Evolutionary conservation across 2,329 filamentous ascomycete genomes (phyloP).

Genomic region (Xylariomycetidae sp.): DNA sequence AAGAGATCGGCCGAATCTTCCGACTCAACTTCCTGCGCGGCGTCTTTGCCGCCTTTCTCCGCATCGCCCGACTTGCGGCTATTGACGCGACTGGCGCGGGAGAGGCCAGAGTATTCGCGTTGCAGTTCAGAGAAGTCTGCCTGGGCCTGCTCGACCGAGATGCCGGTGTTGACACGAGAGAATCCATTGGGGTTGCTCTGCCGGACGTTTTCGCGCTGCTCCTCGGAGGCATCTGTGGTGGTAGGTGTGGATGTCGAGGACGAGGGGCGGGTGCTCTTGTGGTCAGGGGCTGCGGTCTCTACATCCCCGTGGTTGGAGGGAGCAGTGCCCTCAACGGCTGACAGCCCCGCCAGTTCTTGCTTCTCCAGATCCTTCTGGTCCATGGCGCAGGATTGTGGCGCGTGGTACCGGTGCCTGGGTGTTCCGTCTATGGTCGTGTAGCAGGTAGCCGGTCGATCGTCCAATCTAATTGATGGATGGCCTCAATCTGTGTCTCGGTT

Average conservation of each 20-base stretch:
- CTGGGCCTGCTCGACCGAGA: slow-evolving; percentile 62
- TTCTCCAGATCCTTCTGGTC: slow-evolving; percentile 11
- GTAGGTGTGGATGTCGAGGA: slow-evolving; percentile 18
- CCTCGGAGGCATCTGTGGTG: slow-evolving; percentile 24
- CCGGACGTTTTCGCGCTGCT: slow-evolving; percentile 34
- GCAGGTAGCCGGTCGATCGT: neutral
- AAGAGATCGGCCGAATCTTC: slow-evolving; percentile 54
- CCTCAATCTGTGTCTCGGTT: neutral
- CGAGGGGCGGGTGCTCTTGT: slow-evolving; percentile 12
- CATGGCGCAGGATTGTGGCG: slow-evolving; percentile 2
- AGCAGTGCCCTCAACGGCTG: slow-evolving; percentile 2
- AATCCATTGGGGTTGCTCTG: slow-evolving; percentile 44
- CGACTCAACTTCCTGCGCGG: slow-evolving; percentile 32
- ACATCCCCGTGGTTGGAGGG: neutral
- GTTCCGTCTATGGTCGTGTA: neutral
- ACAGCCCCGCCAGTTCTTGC: neutral
- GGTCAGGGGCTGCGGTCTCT: slow-evolving; percentile 7
- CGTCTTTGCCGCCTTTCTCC: slow-evolving; percentile 48
- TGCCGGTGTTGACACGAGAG: slow-evolving; percentile 36
- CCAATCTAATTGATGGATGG: neutral
- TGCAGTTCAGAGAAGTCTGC: slow-evolving; percentile 65
- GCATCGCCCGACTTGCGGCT: slow-evolving; percentile 41
- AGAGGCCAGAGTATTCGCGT: slow-evolving; percentile 52
- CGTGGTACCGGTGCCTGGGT: neutral
- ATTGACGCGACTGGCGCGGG: slow-evolving; percentile 40